A percentile compares a stretch with the other conserved stretches of the same genome.
phyloP scores from a whole-genome alignment of 441 rosid genomes.

The Adansonia rubrostipa region DNA sequence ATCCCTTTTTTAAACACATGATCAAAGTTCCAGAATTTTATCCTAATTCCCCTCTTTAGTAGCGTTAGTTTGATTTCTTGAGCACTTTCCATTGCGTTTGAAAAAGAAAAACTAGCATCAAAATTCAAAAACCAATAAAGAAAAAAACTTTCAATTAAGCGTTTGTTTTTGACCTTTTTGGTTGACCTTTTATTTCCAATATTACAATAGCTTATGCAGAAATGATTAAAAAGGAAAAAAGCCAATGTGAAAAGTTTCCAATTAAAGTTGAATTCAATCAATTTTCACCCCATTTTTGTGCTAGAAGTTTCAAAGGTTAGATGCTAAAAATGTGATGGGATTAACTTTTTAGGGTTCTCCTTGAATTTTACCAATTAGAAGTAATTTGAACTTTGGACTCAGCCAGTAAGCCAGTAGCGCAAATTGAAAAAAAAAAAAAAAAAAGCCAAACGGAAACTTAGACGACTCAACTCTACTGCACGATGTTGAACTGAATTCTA shows the following conservation, averaged over 20 bases:
- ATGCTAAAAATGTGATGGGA: background rate
- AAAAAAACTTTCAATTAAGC: background rate
- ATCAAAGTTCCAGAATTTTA: background rate
- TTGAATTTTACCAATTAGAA: background rate
- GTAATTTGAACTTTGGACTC: background rate
- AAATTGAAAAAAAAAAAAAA: too few relatives aligned
- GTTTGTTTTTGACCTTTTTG: background rate
- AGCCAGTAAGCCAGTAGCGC: background rate
- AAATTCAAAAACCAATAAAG: background rate
- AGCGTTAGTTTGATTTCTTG: background rate
- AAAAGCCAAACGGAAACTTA: too few relatives aligned
- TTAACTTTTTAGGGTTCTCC: background rate
- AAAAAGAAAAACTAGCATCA: background rate
- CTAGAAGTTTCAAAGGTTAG: too few relatives aligned
- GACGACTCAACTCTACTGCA: background rate
- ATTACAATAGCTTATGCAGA: background rate
- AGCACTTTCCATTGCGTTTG: background rate
- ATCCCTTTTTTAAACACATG: too few relatives aligned
- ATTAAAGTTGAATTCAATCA: background rate
- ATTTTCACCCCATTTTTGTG: background rate
- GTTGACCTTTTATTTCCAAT: background rate
- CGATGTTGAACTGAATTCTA: background rate
- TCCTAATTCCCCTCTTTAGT: background rate
- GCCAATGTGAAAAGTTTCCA: background rate
- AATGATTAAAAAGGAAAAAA: background rate